phyloP scores from a whole-genome alignment of 331 rosid genomes.

The Dryas integrifolia region DNA sequence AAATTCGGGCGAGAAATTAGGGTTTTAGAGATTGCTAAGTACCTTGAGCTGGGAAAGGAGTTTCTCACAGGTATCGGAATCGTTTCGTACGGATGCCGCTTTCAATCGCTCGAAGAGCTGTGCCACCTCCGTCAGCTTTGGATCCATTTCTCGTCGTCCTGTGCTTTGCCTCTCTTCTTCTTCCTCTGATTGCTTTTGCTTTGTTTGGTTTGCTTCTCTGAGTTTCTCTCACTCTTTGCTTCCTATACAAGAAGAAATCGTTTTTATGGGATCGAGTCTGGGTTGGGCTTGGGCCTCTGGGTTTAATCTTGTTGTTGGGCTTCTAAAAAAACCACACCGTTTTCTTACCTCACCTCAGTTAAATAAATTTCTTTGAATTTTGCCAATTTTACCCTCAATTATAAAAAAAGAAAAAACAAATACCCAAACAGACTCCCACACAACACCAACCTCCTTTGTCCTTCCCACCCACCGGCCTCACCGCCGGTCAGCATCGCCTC shows the following conservation, averaged over 20 bases:
- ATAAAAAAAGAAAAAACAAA: no score
- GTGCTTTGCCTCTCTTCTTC: background rate
- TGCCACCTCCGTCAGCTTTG: slow-evolving; percentile 66
- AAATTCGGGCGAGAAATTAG: slow-evolving; percentile 25
- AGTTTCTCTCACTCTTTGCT: background rate
- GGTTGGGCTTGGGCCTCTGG: background rate
- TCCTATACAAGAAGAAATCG: slow-evolving; percentile 18
- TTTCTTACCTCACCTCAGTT: background rate
- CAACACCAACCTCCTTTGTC: no score
- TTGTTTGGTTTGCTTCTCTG: slow-evolving; percentile 4
- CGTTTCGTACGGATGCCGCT: slow-evolving; percentile 58
- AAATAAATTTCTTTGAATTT: no score
- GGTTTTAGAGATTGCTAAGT: slow-evolving; percentile 31
- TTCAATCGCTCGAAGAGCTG: slow-evolving; percentile 82
- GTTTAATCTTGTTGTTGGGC: background rate
- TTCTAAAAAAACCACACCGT: background rate
- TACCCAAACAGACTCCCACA: no score
- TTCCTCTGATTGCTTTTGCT: background rate
- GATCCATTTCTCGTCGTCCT: slow-evolving; percentile 49
- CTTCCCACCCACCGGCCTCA: no score
- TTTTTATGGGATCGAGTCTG: background rate
- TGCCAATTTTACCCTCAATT: no score
- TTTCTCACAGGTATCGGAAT: slow-evolving; percentile 40
- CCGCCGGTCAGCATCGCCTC: no score
- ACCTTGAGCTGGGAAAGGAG: slow-evolving; percentile 87